Base-by-base conservation (phyloP, 495 filamentous ascomycete species). In the Tetracladium marchalianum region DNA sequence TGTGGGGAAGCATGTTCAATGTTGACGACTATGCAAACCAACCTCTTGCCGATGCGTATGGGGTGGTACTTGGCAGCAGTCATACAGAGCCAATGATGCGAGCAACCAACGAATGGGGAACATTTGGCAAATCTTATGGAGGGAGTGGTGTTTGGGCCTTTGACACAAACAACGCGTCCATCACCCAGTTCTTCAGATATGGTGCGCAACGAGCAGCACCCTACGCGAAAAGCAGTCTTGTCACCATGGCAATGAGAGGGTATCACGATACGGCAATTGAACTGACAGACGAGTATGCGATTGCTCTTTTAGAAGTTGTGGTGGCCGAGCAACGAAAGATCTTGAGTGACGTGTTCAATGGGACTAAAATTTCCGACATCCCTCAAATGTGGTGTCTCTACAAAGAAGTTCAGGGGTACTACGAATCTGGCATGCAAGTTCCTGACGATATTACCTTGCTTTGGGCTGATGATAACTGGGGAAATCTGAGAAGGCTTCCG, bases 391-490 rank as follows among this genome's bases (percentile, higher is more conserved):
- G 82, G 78, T 84, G 81, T 49, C 63, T 85, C 37, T 85, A 83
- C 53, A 82, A 83, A 53, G 79, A 85, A 52, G 78, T 85, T 17
- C 80, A 81, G 62, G 72, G 73, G 17, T 84, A 87, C 49, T 78
- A 78, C 45, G 73, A 79, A 38, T 62, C 71, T 11, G 83, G 82
- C 2, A 68, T 87, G 41, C 62, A 64, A 5, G 79, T 86, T 4
- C 81, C 81, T 1, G 84, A 89, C 34, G 75, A 85, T 51, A 71
- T 89, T 39, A 87, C 82, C 1, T 65, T 89, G 22, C 62, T 87
- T 9, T 87, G 80, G 73, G 71, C 82, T 0, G 84, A 89, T 59
- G 84, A 89, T 56, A 88, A 87, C 61, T 85, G 72, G 72, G 81
- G 81, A 8, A 81, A 84, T 58, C 62, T 84, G 27, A 73, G 78